These are phyloP conservation scores for Carex arenaria DNA, from an alignment of 202 grass and related monocot genomes.

Conservation along the genomic window DNA sequence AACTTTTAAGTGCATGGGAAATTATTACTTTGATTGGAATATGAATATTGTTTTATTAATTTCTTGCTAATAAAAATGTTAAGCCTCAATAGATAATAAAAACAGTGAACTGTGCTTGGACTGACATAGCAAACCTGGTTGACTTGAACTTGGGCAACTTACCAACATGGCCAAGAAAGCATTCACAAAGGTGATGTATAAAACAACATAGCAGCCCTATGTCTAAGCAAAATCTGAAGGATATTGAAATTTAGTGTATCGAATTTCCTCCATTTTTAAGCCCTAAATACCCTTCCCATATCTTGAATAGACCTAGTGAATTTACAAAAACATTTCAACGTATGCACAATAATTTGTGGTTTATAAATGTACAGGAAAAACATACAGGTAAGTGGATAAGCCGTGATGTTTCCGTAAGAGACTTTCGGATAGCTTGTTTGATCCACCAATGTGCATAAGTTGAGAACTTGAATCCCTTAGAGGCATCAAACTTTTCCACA, in stretches of 20 bases:
- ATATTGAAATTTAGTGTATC: too few relatives aligned
- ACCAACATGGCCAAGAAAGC: not conserved
- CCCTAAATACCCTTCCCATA: not conserved
- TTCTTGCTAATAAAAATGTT: conserved; percentile 1
- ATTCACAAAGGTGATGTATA: not conserved
- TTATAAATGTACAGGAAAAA: conserved; percentile 6
- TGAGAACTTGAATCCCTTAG: conserved; percentile 91
- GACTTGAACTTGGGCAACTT: not conserved
- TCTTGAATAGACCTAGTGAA: not conserved
- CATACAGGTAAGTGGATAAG: conserved; percentile 80
- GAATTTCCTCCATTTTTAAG: not conserved
- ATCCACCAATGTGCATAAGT: conserved; percentile 98
- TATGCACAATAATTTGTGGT: not conserved
- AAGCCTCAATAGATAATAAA: not conserved
- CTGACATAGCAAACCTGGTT: not conserved
- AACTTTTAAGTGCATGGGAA: not conserved
- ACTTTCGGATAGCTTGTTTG: conserved; percentile 82
- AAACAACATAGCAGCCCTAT: not conserved
- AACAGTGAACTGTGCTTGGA: not conserved
- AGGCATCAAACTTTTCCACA: conserved; percentile 84
- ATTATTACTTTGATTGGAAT: not conserved
- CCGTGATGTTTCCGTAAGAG: conserved; percentile 57
- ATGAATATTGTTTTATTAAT: not conserved
- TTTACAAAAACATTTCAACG: conserved; percentile 1
- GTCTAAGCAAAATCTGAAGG: not conserved